Evolutionary conservation across 2,329 filamentous ascomycete species (phyloP), one percentile per base, ranked within the genome.

Genomic region (Corinectria fuckeliana): DNA sequence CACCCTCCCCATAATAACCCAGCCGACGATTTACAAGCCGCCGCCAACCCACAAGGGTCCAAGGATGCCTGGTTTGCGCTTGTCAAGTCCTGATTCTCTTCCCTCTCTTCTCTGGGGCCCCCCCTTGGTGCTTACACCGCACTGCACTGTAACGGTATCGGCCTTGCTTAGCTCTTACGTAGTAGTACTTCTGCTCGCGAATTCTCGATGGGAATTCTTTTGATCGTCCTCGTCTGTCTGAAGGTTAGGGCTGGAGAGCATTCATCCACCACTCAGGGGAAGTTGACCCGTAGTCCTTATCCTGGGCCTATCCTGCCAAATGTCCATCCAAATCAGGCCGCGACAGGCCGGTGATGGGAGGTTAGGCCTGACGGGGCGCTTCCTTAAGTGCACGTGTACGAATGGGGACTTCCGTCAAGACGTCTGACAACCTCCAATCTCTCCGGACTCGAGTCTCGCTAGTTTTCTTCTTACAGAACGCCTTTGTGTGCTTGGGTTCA

Each of bases 211-310:
- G 26, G 50, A n/a, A 36, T 23, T 23, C 25, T 6, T 44, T 36
- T 36, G 38, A 38, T 48, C 41, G 26, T 38, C n/a, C 38, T 26
- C 21, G 41, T 28, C 26, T 49, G 50, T 49, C 34, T 50, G 49
- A 58, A n/a, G 30, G 28, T 47, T 42, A 52, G 10, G 49, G 38
- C 42, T 39, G 25, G 42, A 10, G 8, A n/a, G 16, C 6, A 36
- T 53, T 58, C 56, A 38, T 58, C 56, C 44, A 42, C 49, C 50
- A 58, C 36, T 50, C 14, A 49, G 36, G 38, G 16, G 26, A 28
- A 28, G 7, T 7, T 18, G 16, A 9, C 10, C 8, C 3, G 5
- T 28, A 9, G 4, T 32, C 25, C 11, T 5, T 5, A 49, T 38
- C 10, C 4, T 18, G 8, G 42, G 36, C 8, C 16, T 13, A 32